Base-by-base conservation (phyloP, 2,329 filamentous ascomycete genomes). In the Phialemonium atrogriseum region DNA sequence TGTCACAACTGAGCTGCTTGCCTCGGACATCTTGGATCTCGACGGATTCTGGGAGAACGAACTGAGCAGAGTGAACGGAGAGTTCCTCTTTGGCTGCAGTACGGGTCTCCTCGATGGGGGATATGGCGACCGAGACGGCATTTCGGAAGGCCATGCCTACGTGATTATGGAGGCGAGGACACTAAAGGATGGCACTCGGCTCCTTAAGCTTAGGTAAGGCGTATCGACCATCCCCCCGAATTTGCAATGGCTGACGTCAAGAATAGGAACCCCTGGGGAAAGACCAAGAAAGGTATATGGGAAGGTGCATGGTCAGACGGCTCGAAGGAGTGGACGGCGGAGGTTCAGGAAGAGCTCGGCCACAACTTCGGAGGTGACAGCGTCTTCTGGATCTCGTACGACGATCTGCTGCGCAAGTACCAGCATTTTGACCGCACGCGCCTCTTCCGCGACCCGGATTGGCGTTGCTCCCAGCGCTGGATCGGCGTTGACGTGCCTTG, bases 241-340 rank as follows among this genome's bases (percentile, higher is more conserved):
- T n/a, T n/a, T n/a, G n/a, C n/a, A n/a, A n/a, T n/a, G n/a, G n/a
- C n/a, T n/a, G n/a, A n/a, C n/a, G n/a, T n/a, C n/a, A n/a, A n/a
- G n/a, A n/a, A n/a, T n/a, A n/a, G 52, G 41, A 91, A 91, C 44
- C 85, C 85, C 0, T 91, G 84, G 84, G 85, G 84, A 2, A 76
- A 77, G 40, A 73, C 72, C 15, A 84, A 88, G 56, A 76, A 77
- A 41, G 75, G 73, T 19, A 84, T 87, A 55, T 91, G 84, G 84
- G 81, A 73, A 18, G 85, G 85, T 2, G 66, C 82, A 2, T 91
- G 84, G 84, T 67, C 65, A 4, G 85, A 91, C 48, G 85, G 85
- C 0, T 85, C 80, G 6, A 82, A 84, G 46, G 79, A 89, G 54
- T 93, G 85, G 85, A 89, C 82, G 1, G 66, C 82, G 0, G 78